These are phyloP conservation scores for Tephrocybe sp. DNA, from an alignment of 768 basidiomycete genomes.

Conservation along the genomic window DNA sequence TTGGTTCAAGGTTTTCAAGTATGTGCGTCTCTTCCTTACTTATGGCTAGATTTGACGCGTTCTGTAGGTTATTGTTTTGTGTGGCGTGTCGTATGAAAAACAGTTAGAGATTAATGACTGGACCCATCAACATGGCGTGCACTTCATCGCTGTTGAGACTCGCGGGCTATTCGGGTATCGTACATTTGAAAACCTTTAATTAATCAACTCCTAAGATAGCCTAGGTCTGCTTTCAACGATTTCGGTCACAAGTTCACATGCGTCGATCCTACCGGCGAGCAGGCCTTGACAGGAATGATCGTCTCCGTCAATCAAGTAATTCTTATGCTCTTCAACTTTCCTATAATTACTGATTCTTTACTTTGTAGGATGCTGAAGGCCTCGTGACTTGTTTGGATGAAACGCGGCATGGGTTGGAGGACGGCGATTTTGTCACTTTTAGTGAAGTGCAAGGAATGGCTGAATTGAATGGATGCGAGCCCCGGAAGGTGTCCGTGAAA, in stretches of 20 bases:
- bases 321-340: neutral
- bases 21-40: conserved; percentile 19
- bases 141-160: conserved; percentile 90
- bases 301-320: conserved; percentile 86
- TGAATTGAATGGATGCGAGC: conserved; percentile 87
- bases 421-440: conserved; percentile 97
- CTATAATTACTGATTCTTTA: conserved; percentile 1
- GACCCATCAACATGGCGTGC: conserved; percentile 86
- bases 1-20: conserved; percentile 90
- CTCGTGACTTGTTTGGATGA: conserved; percentile 96
- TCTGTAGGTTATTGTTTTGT: conserved; percentile 85
- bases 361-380: conserved; percentile 74
- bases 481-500: conserved; percentile 89
- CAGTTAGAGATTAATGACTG: conserved; percentile 96
- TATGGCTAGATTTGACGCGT: conserved; percentile 4
- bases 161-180: conserved; percentile 91
- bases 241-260: conserved; percentile 95
- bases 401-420: conserved; percentile 96
- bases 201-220: neutral
- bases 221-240: conserved; percentile 92
- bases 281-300: conserved; percentile 92
- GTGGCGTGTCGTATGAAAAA: conserved; percentile 71
- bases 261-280: conserved; percentile 97
- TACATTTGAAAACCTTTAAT: neutral
- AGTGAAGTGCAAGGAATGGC: conserved; percentile 94